Base-by-base conservation (phyloP, 2,329 filamentous ascomycete species). In the Calonectria naviculata region DNA sequence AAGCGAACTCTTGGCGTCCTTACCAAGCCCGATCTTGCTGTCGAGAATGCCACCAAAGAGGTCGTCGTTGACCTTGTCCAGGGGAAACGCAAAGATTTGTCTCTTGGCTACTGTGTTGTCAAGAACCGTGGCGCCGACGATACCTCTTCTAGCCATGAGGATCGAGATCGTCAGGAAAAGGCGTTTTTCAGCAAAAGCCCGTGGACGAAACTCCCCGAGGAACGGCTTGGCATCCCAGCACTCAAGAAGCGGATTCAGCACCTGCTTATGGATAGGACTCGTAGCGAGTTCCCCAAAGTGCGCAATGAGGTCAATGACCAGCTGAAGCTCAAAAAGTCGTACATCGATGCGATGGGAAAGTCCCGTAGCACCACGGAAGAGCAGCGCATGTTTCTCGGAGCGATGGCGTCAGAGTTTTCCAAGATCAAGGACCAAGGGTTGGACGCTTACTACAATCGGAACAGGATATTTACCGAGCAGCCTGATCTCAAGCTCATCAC, bases 21-120 rank as follows among this genome's bases (percentile, higher is more conserved):
- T 0, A 93, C 90, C 0, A 93, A 92, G 73, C 87, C 89, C 0
- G 91, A 93, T 68, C 80, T 92, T 0, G 85, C 87, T 0, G 78
- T 77, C 0, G 87, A 89, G 58, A 68, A 77, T 0, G 80, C 81
- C 0, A 84, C 80, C 0, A 80, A 85, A 29, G 75, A 80, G 0
- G 81, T 81, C 1, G 80, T 86, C 1, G 78, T 85, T 4, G 81
- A 88, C 5, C 82, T 87, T 0, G 81, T 88, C 0, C 54, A 64
- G 0, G 86, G 86, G 0, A 85, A 83, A 17, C 80, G 83, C 3
- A 80, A 82, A 1, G 77, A 84, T 1, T 78, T 89, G 0, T 81
- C 81, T 1, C 81, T 89, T 0, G 87, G 87, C 0, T 89, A 88
- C 64, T 88, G 81, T 21, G 76, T 89, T 0, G 84, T 89, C 60